Conservation (phyloP, 768 basidiomycete genomes). For the Tephrocybe sp. region DNA sequence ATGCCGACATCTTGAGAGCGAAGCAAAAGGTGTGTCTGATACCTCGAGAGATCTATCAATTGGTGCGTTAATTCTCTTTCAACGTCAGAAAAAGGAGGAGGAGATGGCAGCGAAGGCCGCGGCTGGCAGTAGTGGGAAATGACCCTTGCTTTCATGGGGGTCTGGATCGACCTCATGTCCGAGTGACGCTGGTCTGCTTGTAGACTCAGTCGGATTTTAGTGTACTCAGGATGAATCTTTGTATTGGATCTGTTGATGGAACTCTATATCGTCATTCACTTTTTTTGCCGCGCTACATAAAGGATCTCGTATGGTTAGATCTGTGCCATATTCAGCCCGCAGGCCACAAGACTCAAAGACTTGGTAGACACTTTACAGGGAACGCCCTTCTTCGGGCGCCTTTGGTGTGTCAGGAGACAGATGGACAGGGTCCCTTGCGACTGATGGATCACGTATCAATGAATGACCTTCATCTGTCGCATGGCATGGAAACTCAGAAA, state of each 20-base stretch:
- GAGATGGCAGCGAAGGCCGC: constrained; percentile 32
- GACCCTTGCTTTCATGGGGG: constrained; percentile 23
- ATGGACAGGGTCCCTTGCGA: background rate
- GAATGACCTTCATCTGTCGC: constrained; percentile 6
- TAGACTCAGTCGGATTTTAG: background rate
- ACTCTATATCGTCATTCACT: background rate
- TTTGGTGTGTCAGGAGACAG: constrained; percentile 11
- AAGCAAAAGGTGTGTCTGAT: constrained; percentile 70
- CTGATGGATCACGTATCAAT: constrained; percentile 5
- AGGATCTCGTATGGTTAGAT: background rate
- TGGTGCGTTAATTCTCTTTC: constrained; percentile 4
- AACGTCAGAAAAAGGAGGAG: constrained; percentile 55
- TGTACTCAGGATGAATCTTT: background rate
- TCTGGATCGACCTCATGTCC: constrained; percentile 10
- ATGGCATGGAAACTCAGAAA: constrained; percentile 7
- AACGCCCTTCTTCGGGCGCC: too few relatives aligned
- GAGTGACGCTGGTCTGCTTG: background rate
- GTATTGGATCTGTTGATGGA: background rate
- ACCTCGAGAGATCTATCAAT: constrained; percentile 2
- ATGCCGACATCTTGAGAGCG: constrained; percentile 71
- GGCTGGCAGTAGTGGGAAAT: constrained; percentile 33
- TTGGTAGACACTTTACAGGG: too few relatives aligned
- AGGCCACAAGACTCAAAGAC: background rate
- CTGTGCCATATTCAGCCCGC: background rate
- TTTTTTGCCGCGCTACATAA: background rate